Evolutionary conservation across 192 early-diverging fungal genomes (phyloP).

Genomic region (Podila verticillata): DNA sequence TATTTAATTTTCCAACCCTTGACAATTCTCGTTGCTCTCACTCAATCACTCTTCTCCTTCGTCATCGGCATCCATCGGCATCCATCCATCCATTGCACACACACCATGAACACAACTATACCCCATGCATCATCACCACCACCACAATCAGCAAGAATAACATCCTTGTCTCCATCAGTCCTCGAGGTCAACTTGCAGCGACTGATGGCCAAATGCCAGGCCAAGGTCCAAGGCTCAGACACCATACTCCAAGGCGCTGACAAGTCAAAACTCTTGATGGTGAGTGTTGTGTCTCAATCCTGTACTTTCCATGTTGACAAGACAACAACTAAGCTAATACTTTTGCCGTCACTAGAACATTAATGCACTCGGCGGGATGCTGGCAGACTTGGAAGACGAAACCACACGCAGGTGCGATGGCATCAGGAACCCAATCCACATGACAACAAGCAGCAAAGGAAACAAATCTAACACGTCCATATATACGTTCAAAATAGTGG

Average conservation of each 20-base stretch:
- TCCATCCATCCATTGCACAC: not conserved
- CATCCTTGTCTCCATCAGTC: conserved; percentile 14
- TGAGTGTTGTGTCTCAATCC: not conserved
- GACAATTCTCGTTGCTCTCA: too few species aligned
- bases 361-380: conserved; percentile 17
- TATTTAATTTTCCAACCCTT: too few species aligned
- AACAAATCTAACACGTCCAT: too few species aligned
- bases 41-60: too few species aligned
- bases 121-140: not conserved
- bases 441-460: too few species aligned
- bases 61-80: not conserved
- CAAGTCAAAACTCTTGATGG: conserved; percentile 15
- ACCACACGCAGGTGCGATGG: conserved; percentile 8
- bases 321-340: not conserved
- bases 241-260: conserved; percentile 41
- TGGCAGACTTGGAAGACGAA: conserved; percentile 28
- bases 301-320: not conserved
- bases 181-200: conserved; percentile 36
- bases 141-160: not conserved
- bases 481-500: conserved; percentile 1
- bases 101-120: not conserved
- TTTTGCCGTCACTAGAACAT: conserved; percentile 14
- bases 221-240: conserved; percentile 22
- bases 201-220: conserved; percentile 38
- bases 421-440: too few species aligned